Evolutionary conservation across 148 eudicot species (phyloP), one percentile per base, ranked within the genome.

Genomic region (Oxyria digyna): DNA sequence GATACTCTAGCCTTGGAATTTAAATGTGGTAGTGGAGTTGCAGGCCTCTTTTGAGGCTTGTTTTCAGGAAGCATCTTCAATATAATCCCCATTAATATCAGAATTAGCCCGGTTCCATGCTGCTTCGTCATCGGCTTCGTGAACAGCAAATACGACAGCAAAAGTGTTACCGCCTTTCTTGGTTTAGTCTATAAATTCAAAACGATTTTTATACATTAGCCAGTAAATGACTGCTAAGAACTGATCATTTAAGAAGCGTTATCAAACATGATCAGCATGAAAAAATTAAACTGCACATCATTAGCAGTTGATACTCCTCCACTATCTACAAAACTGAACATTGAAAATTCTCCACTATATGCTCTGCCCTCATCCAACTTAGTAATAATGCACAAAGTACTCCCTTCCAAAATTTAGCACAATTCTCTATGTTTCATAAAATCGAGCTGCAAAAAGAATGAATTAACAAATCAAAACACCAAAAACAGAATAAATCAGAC

Each of bases 111-210:
- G 13, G 83, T 81, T 11, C 82, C 91, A 18, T 93, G 98, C 72
- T 93, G 96, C 73, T 85, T 91, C 0, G 91, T 89, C 73, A 93
- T 75, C 1, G 95, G 95, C 75, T 93, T 89, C 37, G 91, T 93
- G 81, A 93, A 93, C 38, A 93, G 80, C 84, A 93, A 17, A 77
- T 93, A 93, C 1, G 95, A 93, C 26, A 93, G 85, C 70, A 93
- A 78, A 66, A 93, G 78, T 13, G 98, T 93, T 23, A 89, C 91
- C 4, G 89, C 96, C 76, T 91, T 91, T 74, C 97, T 83, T 9
- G 97, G 96, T 3, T 96, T 93, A 6, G 98, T 93, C 43, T n/a
- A n/a, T 57, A n/a, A 29, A 57, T 0, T 18, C 13, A 29, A 57
- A 27, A 57, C 64, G 37, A 26, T 29, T 29, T 57, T 35, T 57